Evolutionary conservation across 169 alveolate genomes (phyloP).

Genomic region (Amoebophrya sp.): DNA sequence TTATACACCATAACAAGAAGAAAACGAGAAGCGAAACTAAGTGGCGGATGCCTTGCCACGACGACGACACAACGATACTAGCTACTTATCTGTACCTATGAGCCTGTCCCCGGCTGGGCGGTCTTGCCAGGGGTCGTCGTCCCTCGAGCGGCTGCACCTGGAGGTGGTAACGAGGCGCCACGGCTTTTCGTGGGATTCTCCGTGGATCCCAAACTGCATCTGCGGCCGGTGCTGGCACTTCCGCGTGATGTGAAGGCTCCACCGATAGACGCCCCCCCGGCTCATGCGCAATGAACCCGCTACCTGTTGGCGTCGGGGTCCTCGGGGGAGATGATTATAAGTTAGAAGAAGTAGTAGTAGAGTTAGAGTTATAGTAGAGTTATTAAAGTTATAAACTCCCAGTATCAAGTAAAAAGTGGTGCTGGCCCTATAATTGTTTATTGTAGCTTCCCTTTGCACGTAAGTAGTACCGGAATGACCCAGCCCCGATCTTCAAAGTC

Average conservation of each 20-base stretch:
- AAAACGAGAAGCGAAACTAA: too few species aligned
- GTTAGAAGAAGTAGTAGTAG: too few species aligned
- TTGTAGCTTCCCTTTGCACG: too few species aligned
- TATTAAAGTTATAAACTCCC: too few species aligned
- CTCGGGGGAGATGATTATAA: too few species aligned
- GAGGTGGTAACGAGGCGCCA: constrained; percentile 8
- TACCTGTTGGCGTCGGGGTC: too few species aligned
- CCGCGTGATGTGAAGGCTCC: background rate
- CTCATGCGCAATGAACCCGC: background rate
- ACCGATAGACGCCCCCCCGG: background rate
- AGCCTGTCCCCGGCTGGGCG: constrained; percentile 2
- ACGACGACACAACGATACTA: too few species aligned
- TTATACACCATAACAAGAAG: too few species aligned
- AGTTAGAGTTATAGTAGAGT: too few species aligned
- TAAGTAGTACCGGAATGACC: constrained; percentile 17
- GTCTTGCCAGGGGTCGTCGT: constrained; percentile 11
- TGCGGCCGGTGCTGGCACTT: constrained; percentile 15
- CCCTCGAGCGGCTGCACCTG: background rate
- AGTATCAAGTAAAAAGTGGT: too few species aligned
- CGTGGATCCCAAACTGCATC: constrained; percentile 17
- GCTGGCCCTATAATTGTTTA: too few species aligned
- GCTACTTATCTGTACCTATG: background rate
- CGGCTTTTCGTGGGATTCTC: constrained; percentile 8
- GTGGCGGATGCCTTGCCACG: too few species aligned
- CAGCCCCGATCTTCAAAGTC: constrained; percentile 12